Evolutionary conservation across 1,139 yeast species (phyloP).

Genomic region (Eremothecium coryli): DNA sequence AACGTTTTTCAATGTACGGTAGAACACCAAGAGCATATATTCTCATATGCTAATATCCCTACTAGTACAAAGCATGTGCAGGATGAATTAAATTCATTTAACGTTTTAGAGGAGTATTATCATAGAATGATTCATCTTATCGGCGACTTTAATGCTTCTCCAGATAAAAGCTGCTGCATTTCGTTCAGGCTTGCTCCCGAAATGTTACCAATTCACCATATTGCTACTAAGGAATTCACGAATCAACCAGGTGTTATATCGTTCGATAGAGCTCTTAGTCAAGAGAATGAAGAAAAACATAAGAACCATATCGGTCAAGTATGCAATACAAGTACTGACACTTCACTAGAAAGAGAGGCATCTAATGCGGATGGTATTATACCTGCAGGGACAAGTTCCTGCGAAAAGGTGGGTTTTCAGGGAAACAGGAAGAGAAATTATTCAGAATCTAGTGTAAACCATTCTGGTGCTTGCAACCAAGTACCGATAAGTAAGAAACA

Average conservation of each 20-base stretch:
- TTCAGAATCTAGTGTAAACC: constrained; percentile 1
- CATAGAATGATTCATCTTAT: constrained; percentile 51
- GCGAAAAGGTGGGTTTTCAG: too few relatives aligned
- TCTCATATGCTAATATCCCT: constrained; percentile 18
- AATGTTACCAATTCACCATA: too few relatives aligned
- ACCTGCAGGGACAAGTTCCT: too few relatives aligned
- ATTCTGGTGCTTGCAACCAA: neutral
- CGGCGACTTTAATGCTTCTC: constrained; percentile 35
- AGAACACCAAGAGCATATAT: constrained; percentile 23
- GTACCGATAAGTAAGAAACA: constrained; percentile 3
- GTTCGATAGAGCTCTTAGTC: too few relatives aligned
- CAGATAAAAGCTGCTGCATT: constrained; percentile 16
- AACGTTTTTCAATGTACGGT: constrained; percentile 29
- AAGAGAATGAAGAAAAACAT: too few relatives aligned
- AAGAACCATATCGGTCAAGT: too few relatives aligned
- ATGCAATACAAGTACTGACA: too few relatives aligned
- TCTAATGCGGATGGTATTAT: too few relatives aligned
- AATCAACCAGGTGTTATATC: too few relatives aligned
- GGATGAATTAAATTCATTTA: constrained; percentile 14
- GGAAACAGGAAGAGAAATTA: neutral
- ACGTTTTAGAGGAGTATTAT: constrained; percentile 51
- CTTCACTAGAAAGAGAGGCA: too few relatives aligned
- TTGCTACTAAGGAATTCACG: too few relatives aligned
- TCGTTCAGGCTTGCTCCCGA: constrained; percentile 5
- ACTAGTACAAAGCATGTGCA: constrained; percentile 6